Evolutionary conservation across 2,329 filamentous ascomycete species (phyloP).

Genomic region (Metarhizium robertsii): DNA sequence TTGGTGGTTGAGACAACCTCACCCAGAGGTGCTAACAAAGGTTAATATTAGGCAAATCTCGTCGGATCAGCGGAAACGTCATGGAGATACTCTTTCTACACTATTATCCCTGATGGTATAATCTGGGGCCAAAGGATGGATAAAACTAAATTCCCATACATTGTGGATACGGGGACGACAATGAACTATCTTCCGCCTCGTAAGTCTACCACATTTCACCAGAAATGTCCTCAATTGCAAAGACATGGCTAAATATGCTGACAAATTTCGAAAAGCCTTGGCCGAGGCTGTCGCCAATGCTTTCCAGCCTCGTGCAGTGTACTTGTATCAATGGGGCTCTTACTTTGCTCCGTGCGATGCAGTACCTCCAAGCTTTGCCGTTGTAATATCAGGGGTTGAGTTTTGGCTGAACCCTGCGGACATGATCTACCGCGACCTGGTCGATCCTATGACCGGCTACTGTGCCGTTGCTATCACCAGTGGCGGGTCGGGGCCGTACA

Average conservation of each 20-base stretch:
- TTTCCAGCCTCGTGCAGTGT: slow-evolving; percentile 37
- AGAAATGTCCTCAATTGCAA: background rate
- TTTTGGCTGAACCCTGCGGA: slow-evolving; percentile 40
- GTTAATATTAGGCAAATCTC: slow-evolving; percentile 31
- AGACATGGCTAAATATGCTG: background rate
- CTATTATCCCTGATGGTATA: slow-evolving; percentile 40
- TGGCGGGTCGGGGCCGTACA: slow-evolving; percentile 35
- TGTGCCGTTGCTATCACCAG: slow-evolving; percentile 38
- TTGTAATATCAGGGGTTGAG: slow-evolving; percentile 32
- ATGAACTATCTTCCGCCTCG: slow-evolving; percentile 40
- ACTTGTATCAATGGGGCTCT: slow-evolving; percentile 34
- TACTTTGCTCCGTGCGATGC: slow-evolving; percentile 42
- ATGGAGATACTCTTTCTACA: slow-evolving; percentile 42
- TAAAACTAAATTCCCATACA: slow-evolving; percentile 35
- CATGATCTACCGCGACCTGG: slow-evolving; percentile 33
- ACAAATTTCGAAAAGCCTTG: slow-evolving; percentile 23
- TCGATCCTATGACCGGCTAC: slow-evolving; percentile 34
- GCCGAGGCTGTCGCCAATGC: slow-evolving; percentile 36
- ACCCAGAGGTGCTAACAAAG: background rate
- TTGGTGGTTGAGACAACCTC: background rate
- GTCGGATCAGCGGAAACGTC: slow-evolving; percentile 26
- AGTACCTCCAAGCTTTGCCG: slow-evolving; percentile 33
- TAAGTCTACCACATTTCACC: slow-evolving; percentile 18
- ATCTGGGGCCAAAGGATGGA: slow-evolving; percentile 32
- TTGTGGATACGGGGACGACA: slow-evolving; percentile 43